Base-by-base conservation (phyloP, 768 basidiomycete genomes). In the Tricholoma furcatifolium region DNA sequence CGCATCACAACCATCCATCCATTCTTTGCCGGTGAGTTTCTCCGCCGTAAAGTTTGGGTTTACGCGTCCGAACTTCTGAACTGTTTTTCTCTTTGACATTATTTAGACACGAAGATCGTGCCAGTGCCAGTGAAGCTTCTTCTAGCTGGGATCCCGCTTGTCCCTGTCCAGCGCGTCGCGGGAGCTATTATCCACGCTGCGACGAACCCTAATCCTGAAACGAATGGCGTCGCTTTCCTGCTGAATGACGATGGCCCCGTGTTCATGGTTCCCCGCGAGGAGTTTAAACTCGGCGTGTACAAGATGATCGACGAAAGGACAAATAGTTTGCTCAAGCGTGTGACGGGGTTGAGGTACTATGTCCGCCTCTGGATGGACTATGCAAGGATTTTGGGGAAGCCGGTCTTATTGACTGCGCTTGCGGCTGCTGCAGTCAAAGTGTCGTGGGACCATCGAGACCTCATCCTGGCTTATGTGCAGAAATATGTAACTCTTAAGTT, bases 171-270 rank as follows among this genome's bases (percentile, higher is more conserved):
- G 12, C 74, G 80, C 34, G 68, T 84, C 27, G 79, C 77, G 6
- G 76, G 74, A 5, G 76, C 81, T 11, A 79, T 83, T 49, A 74
- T 83, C 60, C 72, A 74, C 51, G 75, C 78, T 38, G 76, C 80
- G 14, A 77, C 75, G 9, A 71, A 80, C 43, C 68, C 74, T 1
- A 70, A 79, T 58, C 60, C 65, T 21, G 67, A 62, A 32, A 75
- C 76, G 18, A 80, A 69, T 54, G 81, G 79, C 3, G 69, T 68
- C 43, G 70, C 76, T 0, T 82, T 75, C 69, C 57, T 80, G 2
- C 65, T 83, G 24, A 68, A 70, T 2, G 79, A 82, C 55, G 71
- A 79, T 55, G 81, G 81, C 3, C 76, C 76, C 2, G 74, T 78
- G 6, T 76, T 79, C 55, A 64, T 70, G 50, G 65, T 80, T 5